phyloP scores from a whole-genome alignment of 148 eudicot genomes.

The Rhododendron williamsianum region DNA sequence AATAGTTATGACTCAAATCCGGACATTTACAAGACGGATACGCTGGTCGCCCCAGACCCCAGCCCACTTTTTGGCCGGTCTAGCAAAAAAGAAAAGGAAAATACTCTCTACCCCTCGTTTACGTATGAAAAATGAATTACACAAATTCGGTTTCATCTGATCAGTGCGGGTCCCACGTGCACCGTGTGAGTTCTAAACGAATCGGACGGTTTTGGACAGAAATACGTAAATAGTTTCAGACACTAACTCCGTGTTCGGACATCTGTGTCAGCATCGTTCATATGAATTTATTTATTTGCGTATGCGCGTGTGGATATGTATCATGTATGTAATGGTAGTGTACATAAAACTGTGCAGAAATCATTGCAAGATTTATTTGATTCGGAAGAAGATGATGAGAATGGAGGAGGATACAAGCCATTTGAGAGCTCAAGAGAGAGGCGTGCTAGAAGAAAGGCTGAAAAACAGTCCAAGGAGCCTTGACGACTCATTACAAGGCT shows the following conservation, averaged over 20 bases:
- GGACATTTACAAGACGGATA: no score
- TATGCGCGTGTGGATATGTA: background rate
- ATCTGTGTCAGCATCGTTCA: no score
- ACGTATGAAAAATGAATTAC: no score
- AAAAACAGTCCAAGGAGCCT: conserved; percentile 33
- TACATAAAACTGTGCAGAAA: conserved; percentile 32
- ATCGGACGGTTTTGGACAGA: no score
- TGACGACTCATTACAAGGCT: background rate
- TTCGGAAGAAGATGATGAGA: conserved; percentile 34
- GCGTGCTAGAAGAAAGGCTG: conserved; percentile 52
- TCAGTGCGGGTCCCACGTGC: background rate
- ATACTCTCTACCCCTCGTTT: no score
- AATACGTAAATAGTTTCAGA: no score
- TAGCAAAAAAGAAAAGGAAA: no score
- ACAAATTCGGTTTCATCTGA: no score
- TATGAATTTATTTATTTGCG: background rate
- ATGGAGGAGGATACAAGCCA: conserved; percentile 32
- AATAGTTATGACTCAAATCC: no score
- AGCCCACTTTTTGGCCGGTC: no score
- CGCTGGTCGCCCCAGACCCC: no score
- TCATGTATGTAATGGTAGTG: background rate
- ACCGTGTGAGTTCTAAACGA: background rate
- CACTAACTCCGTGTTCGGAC: background rate
- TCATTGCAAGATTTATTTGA: conserved; percentile 47
- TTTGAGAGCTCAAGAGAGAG: conserved; percentile 52